A percentile compares a stretch with the other conserved stretches of the same genome.
Conservation (phyloP, 169 alveolate genomes). For the Plasmodium berghei region DNA sequence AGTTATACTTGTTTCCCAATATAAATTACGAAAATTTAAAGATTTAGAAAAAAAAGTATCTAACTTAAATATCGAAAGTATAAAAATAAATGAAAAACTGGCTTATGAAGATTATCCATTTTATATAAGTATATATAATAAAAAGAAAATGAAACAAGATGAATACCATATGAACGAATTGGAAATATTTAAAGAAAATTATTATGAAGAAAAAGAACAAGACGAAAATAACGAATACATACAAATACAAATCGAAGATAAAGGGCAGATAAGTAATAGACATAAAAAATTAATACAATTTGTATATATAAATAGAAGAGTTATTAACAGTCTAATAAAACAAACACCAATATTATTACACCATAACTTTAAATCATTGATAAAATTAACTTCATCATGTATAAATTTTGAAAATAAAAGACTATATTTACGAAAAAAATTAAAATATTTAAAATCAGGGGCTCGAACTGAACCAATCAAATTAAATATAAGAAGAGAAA, state of each 20-base stretch:
- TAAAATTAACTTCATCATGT: constrained; percentile 92
- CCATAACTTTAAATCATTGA: constrained; percentile 87
- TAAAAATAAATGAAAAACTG: constrained; percentile 58
- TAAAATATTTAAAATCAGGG: constrained; percentile 86
- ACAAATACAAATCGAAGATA: constrained; percentile 65
- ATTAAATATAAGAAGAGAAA: constrained; percentile 94
- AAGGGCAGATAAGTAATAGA: constrained; percentile 40
- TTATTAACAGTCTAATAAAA: constrained; percentile 85
- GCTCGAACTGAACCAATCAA: constrained; percentile 85
- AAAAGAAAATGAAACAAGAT: constrained; percentile 8
- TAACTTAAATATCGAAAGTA: constrained; percentile 43
- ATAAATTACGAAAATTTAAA: constrained; percentile 62
- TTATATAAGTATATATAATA: constrained; percentile 64
- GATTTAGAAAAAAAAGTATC: constrained; percentile 74
- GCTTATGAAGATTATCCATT: constrained; percentile 72
- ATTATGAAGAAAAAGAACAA: not conserved
- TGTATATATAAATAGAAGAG: constrained; percentile 80
- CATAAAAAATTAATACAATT: constrained; percentile 79
- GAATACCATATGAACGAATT: not conserved
- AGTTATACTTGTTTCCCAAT: constrained; percentile 67
- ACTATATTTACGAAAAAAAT: constrained; percentile 93
- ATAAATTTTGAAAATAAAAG: constrained; percentile 98
- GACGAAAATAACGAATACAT: constrained; percentile 40
- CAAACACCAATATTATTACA: constrained; percentile 88
- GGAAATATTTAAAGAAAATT: not conserved